Evolutionary conservation across 78 protist genomes (phyloP).

Genomic region (Bigelowiella natans): DNA sequence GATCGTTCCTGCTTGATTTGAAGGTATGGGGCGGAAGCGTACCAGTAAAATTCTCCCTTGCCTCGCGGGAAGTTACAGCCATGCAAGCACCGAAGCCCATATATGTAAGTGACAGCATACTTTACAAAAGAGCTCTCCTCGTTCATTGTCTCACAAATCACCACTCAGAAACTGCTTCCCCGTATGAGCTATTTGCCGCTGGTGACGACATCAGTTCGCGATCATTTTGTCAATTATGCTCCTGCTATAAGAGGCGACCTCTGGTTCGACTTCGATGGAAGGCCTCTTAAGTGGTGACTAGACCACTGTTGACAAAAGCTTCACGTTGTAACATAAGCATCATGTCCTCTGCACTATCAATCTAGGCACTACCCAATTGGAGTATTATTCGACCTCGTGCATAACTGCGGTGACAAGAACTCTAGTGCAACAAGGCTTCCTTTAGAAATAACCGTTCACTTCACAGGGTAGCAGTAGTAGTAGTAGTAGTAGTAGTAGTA

Average conservation of each 20-base stretch:
- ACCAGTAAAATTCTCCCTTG: neutral
- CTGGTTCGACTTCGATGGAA: neutral
- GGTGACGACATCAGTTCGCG: neutral
- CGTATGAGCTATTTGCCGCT: neutral
- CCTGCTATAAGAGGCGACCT: neutral
- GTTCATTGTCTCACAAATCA: too few relatives aligned
- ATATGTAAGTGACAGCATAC: neutral
- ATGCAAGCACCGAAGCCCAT: neutral
- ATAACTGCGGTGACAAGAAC: too few relatives aligned
- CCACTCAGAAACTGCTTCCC: neutral
- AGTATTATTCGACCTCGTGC: neutral
- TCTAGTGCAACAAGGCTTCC: neutral
- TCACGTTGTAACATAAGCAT: too few relatives aligned
- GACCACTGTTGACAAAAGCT: too few relatives aligned
- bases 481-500: too few relatives aligned
- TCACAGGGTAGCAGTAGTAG: neutral
- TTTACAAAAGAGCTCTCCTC: neutral
- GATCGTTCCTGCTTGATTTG: too few relatives aligned
- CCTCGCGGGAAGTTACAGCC: neutral
- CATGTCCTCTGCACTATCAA: too few relatives aligned
- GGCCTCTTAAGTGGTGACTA: neutral
- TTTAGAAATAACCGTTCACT: neutral
- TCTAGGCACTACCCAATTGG: neutral
- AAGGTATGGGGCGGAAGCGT: neutral
- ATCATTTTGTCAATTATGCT: neutral